Conservation (phyloP, 75 land plant genomes). For the Cupressus sempervirens region DNA sequence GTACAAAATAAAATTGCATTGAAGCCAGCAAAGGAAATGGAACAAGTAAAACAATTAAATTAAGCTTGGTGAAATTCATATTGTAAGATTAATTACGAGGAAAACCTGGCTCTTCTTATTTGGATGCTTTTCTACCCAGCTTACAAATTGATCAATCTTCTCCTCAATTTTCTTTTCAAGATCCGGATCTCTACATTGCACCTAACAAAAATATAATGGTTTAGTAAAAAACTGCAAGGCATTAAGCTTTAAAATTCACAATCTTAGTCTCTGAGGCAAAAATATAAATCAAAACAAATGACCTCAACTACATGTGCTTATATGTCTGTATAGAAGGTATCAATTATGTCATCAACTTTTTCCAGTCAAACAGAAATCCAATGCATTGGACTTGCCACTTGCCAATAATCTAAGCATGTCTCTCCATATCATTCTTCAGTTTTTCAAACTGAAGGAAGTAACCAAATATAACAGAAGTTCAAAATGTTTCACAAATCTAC, state of each 20-base stretch:
- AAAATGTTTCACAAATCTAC: not conserved
- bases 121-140: constrained; percentile 94
- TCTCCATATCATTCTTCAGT: not conserved
- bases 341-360: not conserved
- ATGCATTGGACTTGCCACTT: not conserved
- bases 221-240: not conserved
- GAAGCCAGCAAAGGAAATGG: not conserved
- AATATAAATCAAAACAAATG: not conserved
- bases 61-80: not conserved
- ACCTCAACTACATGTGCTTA: not conserved
- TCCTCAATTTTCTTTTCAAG: constrained; percentile 87
- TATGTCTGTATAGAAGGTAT: not conserved
- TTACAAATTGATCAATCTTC: constrained; percentile 83
- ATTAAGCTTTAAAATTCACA: not conserved
- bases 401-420: not conserved
- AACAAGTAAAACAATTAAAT: not conserved
- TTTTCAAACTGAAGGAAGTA: not conserved
- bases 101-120: constrained; percentile 89
- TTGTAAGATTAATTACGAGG: not conserved
- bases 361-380: not conserved
- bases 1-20: not conserved
- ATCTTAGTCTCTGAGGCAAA: not conserved
- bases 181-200: constrained; percentile 86
- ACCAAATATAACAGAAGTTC: not conserved
- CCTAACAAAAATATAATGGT: constrained; percentile 34